Evolutionary conservation across 805 yeast genomes (phyloP).

Genomic region (Komagataella mondaviorum): DNA sequence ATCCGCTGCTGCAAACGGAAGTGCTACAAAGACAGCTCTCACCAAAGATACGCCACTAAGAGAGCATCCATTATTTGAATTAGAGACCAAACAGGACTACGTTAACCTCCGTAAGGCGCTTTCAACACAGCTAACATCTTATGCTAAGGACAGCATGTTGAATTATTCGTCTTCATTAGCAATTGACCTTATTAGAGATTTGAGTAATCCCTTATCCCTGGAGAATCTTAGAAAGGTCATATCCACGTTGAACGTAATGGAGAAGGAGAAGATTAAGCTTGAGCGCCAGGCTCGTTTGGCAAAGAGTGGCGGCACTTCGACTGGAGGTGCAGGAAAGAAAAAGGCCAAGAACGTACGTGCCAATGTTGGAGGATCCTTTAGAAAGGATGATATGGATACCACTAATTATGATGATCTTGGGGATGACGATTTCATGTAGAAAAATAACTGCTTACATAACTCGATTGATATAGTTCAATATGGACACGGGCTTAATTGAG

Average conservation of each 20-base stretch:
- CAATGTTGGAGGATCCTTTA: slow-evolving; percentile 42
- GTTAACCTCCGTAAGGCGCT: slow-evolving; percentile 67
- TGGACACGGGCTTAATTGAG: neutral
- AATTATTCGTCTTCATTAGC: slow-evolving; percentile 68
- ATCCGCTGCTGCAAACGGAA: slow-evolving; percentile 23
- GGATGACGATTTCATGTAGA: slow-evolving; percentile 75
- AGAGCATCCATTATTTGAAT: slow-evolving; percentile 73
- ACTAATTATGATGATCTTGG: slow-evolving; percentile 44
- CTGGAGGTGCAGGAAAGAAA: slow-evolving; percentile 92
- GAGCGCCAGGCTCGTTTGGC: slow-evolving; percentile 82
- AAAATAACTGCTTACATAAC: neutral
- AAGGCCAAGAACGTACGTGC: slow-evolving; percentile 74
- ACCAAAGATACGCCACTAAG: slow-evolving; percentile 54
- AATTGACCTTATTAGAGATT: slow-evolving; percentile 74
- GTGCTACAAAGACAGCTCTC: slow-evolving; percentile 20
- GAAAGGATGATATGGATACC: slow-evolving; percentile 54
- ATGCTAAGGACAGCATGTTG: slow-evolving; percentile 47
- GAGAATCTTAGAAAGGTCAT: slow-evolving; percentile 80
- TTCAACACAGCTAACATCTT: slow-evolving; percentile 41
- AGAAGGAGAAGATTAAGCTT: slow-evolving; percentile 76
- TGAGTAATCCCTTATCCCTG: slow-evolving; percentile 65
- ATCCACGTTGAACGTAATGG: slow-evolving; percentile 67
- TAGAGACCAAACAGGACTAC: slow-evolving; percentile 67
- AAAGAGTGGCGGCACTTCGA: slow-evolving; percentile 72
- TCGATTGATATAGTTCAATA: neutral